Evolutionary conservation across 768 basidiomycete species (phyloP).

Genomic region (Suillus fuscotomentosus): DNA sequence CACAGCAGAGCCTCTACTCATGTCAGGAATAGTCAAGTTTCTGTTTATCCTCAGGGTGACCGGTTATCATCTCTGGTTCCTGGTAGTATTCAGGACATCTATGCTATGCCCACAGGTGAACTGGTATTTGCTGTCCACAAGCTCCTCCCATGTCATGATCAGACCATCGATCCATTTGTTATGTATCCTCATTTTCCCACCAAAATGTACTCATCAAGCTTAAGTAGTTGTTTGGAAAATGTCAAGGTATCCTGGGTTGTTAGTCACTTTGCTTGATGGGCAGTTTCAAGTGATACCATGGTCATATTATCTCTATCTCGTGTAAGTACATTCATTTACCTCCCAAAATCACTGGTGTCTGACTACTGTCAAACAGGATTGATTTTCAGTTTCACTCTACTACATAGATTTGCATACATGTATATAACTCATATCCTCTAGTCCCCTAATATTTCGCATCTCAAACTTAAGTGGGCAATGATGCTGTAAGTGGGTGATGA

Average conservation of each 20-base stretch:
- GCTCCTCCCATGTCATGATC: neutral
- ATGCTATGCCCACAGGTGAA: neutral
- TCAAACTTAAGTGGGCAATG: neutral
- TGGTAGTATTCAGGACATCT: constrained; percentile 5
- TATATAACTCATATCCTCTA: no score
- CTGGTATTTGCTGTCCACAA: constrained; percentile 10
- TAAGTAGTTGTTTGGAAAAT: neutral
- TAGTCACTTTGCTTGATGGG: constrained; percentile 1
- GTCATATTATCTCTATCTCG: constrained; percentile 1
- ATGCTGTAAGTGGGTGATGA: neutral
- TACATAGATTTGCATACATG: neutral
- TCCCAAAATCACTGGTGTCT: no score
- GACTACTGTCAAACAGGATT: no score
- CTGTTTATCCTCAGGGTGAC: neutral
- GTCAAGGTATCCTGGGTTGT: constrained; percentile 5
- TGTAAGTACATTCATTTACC: neutral
- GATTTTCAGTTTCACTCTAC: neutral
- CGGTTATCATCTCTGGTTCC: neutral
- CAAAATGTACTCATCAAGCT: neutral
- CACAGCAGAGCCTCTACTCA: neutral
- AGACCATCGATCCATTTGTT: neutral
- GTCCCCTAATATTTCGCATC: neutral
- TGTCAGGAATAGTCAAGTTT: neutral
- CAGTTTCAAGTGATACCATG: neutral
- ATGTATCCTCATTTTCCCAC: neutral